These are phyloP conservation scores for Orobanche coerulescens DNA, from an alignment of 257 asterid species.

Conservation along the genomic window DNA sequence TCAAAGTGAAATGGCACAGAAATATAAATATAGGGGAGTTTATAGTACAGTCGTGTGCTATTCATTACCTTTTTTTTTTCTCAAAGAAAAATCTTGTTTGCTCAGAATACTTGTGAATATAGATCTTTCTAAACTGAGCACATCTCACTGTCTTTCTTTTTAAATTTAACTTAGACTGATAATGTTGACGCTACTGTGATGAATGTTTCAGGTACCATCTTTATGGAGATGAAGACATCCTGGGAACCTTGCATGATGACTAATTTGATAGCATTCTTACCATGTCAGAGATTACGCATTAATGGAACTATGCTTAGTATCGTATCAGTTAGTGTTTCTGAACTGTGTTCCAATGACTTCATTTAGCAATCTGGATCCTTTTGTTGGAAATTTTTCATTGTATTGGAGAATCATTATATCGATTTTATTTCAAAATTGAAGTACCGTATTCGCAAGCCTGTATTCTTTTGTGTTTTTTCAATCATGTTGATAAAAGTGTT, in stretches of 20 bases:
- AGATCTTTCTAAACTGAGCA: too few species aligned
- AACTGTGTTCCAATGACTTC: conserved; percentile 1
- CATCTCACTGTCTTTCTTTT: too few species aligned
- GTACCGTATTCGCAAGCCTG: not conserved
- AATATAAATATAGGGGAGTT: too few species aligned
- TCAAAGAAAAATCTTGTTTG: too few species aligned
- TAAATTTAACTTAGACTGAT: too few species aligned
- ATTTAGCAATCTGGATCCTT: not conserved
- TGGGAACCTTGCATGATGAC: conserved; percentile 44
- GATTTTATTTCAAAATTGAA: not conserved
- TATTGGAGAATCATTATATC: not conserved
- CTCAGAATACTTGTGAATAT: too few species aligned
- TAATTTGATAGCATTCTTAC: conserved; percentile 10
- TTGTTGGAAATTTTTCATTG: conserved; percentile 7
- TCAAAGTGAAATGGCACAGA: too few species aligned
- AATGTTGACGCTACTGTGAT: too few species aligned
- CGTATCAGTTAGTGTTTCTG: conserved; percentile 1
- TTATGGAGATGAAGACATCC: conserved; percentile 53
- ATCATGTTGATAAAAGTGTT: too few species aligned
- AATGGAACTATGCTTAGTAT: not conserved
- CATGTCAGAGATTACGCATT: conserved; percentile 11
- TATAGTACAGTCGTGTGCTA: too few species aligned
- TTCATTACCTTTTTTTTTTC: too few species aligned
- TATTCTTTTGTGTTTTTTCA: too few species aligned
- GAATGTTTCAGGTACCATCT: conserved; percentile 45